Conservation (phyloP, 805 yeast species). For the Candida morakotiae region DNA sequence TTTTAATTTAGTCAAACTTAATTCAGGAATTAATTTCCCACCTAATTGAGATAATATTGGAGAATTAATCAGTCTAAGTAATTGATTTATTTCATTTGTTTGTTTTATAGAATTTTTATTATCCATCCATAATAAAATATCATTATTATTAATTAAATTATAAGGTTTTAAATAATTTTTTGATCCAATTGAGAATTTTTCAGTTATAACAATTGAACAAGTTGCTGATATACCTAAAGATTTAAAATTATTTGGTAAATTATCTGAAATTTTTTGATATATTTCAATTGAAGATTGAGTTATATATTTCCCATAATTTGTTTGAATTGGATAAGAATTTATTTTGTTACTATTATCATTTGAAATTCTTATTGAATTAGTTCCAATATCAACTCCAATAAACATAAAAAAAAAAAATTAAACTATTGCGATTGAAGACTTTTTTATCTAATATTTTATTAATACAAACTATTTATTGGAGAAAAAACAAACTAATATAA, state of each 20-base stretch:
- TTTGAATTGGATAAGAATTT: slow-evolving; percentile 15
- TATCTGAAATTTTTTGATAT: slow-evolving; percentile 14
- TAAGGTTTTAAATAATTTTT: slow-evolving; percentile 28
- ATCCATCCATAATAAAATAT: slow-evolving; percentile 62
- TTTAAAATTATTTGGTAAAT: not conserved
- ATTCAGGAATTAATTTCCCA: slow-evolving; percentile 49
- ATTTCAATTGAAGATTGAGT: slow-evolving; percentile 44
- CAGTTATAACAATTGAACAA: slow-evolving; percentile 52
- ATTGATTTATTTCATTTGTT: slow-evolving; percentile 22
- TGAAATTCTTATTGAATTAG: slow-evolving; percentile 45
- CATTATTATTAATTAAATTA: slow-evolving; percentile 22
- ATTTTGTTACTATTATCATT: slow-evolving; percentile 14
- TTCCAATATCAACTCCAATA: slow-evolving; percentile 43
- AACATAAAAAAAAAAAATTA: slow-evolving; percentile 1
- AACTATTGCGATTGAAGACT: too few relatives aligned
- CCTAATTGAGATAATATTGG: slow-evolving; percentile 28
- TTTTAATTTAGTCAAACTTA: slow-evolving; percentile 53
- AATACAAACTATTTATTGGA: slow-evolving; percentile 1
- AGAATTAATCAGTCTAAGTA: slow-evolving; percentile 13
- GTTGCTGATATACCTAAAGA: slow-evolving; percentile 45
- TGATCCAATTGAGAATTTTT: slow-evolving; percentile 12
- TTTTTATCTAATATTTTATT: not conserved
- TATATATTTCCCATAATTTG: slow-evolving; percentile 12
- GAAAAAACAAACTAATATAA: too few relatives aligned
- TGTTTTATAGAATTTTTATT: slow-evolving; percentile 33